phyloP scores from a whole-genome alignment of 768 basidiomycete species.

The Boletellus ananas region DNA sequence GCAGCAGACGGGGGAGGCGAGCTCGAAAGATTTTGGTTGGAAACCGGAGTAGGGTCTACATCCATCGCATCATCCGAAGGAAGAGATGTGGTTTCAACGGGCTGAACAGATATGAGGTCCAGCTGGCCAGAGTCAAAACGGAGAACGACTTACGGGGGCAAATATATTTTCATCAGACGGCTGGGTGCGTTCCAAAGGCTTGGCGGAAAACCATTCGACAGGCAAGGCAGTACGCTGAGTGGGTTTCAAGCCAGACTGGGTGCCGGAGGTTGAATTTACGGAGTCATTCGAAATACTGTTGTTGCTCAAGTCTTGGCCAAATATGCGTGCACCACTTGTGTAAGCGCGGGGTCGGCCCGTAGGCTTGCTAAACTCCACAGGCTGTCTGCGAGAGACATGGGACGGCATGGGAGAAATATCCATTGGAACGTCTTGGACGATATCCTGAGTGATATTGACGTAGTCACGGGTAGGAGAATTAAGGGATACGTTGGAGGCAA shows the following conservation, averaged over 20 bases:
- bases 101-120: constrained; percentile 20
- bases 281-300: constrained; percentile 31
- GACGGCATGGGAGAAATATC: constrained; percentile 72
- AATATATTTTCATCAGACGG: constrained; percentile 27
- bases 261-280: constrained; percentile 21
- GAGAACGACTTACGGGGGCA: constrained; percentile 23
- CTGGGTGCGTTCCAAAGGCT: constrained; percentile 18
- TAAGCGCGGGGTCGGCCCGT: constrained; percentile 58
- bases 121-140: background rate
- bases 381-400: constrained; percentile 27
- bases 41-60: constrained; percentile 56
- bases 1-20: constrained; percentile 46
- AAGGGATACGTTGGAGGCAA: constrained; percentile 78
- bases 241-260: constrained; percentile 46
- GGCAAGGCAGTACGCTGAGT: constrained; percentile 64
- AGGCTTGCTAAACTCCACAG: constrained; percentile 28
- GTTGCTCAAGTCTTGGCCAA: constrained; percentile 75
- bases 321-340: constrained; percentile 62
- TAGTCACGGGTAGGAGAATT: constrained; percentile 61
- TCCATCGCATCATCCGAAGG: constrained; percentile 74
- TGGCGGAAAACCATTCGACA: constrained; percentile 49
- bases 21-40: constrained; percentile 32
- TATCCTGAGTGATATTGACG: constrained; percentile 44
- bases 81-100: constrained; percentile 36
- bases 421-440: constrained; percentile 61